These are phyloP conservation scores for Sporothrix dimorphospora DNA, from an alignment of 2,329 filamentous ascomycete species.

Conservation along the genomic window DNA sequence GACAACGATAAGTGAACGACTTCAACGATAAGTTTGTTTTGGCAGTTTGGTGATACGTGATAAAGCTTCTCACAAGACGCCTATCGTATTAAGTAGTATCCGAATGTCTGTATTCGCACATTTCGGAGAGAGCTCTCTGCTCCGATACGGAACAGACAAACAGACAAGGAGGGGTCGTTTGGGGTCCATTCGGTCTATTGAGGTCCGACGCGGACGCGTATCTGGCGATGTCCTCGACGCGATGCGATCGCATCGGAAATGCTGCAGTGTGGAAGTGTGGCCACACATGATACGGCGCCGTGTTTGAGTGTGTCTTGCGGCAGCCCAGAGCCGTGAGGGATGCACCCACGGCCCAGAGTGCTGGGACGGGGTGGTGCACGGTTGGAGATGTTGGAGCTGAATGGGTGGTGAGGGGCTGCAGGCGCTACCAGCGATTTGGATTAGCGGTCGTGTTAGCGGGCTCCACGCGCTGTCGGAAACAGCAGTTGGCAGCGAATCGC, in stretches of 20 bases:
- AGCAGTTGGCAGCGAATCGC: background rate
- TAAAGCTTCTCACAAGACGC: conserved; percentile 8
- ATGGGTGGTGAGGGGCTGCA: background rate
- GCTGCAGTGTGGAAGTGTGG: background rate
- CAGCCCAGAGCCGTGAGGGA: background rate
- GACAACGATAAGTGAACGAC: background rate
- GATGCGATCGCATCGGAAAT: conserved; percentile 12
- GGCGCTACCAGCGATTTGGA: background rate
- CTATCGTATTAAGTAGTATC: conserved; percentile 8
- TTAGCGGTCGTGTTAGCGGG: background rate
- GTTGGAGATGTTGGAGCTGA: too few species aligned
- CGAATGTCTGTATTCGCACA: background rate
- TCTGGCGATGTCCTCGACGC: conserved; percentile 7
- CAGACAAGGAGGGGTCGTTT: background rate
- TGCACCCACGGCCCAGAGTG: background rate
- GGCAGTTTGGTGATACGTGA: background rate
- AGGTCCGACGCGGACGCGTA: background rate
- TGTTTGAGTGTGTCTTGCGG: background rate
- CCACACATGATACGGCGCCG: conserved; percentile 3
- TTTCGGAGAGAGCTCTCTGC: background rate
- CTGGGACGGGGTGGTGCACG: background rate
- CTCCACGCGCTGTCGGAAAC: background rate
- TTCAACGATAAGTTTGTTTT: background rate
- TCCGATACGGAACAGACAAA: background rate
- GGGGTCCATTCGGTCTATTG: background rate